Evolutionary conservation across 768 basidiomycete species (phyloP), one percentile per base, ranked within the genome.

Genomic region (Hortiboletus flavorubellus): DNA sequence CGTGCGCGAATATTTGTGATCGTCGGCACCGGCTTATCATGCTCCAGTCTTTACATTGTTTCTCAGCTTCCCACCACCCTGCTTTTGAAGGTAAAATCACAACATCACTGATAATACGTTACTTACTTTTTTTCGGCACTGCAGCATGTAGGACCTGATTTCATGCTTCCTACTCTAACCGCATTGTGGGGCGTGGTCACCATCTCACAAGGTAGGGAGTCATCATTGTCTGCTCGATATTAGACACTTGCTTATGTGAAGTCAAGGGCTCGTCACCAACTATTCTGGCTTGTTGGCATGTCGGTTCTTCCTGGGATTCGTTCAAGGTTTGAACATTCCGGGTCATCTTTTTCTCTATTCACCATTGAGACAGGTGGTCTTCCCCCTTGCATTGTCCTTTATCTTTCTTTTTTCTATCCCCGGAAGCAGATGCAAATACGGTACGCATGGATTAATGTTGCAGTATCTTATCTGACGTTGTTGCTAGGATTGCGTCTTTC

Each of bases 1-100:
- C 68, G n/a, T 65, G 5, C 18, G 37, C 3, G 9, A 34, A 51
- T 35, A 23, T 51, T 34, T 26, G 10, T 43, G 33, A 51, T 34
- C 1, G 2, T 46, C 1, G 7, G 9, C 30, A 14, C 40, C 0
- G 14, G 12, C 33, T 46, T 33, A 62, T 46, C 14, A n/a, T 42
- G 15, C 10, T 9, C 14, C 18, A 73, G 73, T 7, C 80, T 81
- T 0, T 84, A 82, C 54, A 81, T 53, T 14, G 7, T 6, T 18
- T 18, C 44, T 9, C 82, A 86, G 59, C 66, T 87, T 31, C 85
- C 85, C 8, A 78, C 84, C 6, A 85, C 84, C 59, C 71, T 85
- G 34, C 62, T 85, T n/a, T 75, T 85, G 30, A 84, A 82, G 64
- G 73, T 72, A 43, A 51, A 21, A 30, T 48, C 33, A 33, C 12